Conservation (phyloP, 108 stramenopile species). For the Hondaea fermentalgiana region DNA sequence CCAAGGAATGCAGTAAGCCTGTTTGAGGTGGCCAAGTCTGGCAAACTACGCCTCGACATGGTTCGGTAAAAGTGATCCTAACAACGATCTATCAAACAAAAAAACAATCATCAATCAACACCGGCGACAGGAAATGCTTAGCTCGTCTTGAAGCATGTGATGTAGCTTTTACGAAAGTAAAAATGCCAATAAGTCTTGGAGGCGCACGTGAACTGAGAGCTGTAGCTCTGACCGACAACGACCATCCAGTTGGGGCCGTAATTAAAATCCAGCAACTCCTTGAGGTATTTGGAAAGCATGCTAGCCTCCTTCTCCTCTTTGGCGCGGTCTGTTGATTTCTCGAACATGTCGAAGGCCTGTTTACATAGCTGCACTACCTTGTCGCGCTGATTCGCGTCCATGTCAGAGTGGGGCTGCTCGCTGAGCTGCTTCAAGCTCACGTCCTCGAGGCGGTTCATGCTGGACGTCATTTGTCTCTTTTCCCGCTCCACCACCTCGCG, state of each 20-base stretch:
- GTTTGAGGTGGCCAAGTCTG: too few species aligned
- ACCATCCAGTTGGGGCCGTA: constrained; percentile 15
- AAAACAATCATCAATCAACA: too few species aligned
- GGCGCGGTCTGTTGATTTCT: not conserved
- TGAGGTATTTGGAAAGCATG: constrained; percentile 3
- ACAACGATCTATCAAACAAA: too few species aligned
- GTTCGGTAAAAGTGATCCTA: too few species aligned
- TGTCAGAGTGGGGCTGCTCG: constrained; percentile 11
- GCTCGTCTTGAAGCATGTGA: constrained; percentile 10
- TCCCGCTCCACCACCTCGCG: too few species aligned
- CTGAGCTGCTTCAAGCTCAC: constrained; percentile 15
- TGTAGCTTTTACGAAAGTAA: constrained; percentile 11
- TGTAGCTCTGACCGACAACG: not conserved
- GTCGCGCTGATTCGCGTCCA: not conserved
- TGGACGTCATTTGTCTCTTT: not conserved
- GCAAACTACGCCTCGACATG: too few species aligned
- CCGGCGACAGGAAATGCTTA: not conserved
- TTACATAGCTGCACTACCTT: constrained; percentile 1
- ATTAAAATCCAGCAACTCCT: not conserved
- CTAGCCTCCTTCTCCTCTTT: constrained; percentile 17
- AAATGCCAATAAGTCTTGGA: constrained; percentile 14
- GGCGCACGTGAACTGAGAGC: not conserved
- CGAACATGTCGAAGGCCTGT: constrained; percentile 11
- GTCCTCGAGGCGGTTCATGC: constrained; percentile 6
- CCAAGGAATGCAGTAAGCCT: too few species aligned